phyloP scores from a whole-genome alignment of 495 filamentous ascomycete species.

The Oleoguttula mirabilis region DNA sequence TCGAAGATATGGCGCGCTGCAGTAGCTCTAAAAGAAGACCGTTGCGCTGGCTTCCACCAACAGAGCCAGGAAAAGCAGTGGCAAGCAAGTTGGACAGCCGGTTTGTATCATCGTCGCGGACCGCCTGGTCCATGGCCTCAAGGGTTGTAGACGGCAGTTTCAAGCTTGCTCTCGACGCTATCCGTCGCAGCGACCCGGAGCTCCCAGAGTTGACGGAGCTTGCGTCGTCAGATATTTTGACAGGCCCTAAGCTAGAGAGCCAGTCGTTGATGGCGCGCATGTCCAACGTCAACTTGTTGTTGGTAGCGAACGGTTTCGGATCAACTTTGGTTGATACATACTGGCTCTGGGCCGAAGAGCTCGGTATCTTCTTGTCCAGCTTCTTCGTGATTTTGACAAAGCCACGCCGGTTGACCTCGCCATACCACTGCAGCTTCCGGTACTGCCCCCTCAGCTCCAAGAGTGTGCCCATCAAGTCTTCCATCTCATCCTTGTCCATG shows the following conservation, averaged over 20 bases:
- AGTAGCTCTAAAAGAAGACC: slow-evolving; percentile 64
- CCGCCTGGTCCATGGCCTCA: slow-evolving; percentile 62
- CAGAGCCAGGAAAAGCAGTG: neutral
- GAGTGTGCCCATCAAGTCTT: slow-evolving; percentile 79
- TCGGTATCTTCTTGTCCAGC: slow-evolving; percentile 76
- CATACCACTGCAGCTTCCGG: slow-evolving; percentile 92
- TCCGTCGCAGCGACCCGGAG: slow-evolving; percentile 55
- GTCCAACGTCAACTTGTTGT: slow-evolving; percentile 48
- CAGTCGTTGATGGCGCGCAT: slow-evolving; percentile 79
- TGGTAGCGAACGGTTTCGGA: slow-evolving; percentile 69
- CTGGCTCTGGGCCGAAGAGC: slow-evolving; percentile 57
- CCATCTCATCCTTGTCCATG: slow-evolving; percentile 62
- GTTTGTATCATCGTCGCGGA: slow-evolving; percentile 59
- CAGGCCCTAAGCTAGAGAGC: slow-evolving; percentile 68
- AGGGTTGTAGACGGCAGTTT: slow-evolving; percentile 53
- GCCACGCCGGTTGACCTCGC: slow-evolving; percentile 86
- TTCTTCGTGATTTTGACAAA: slow-evolving; percentile 99
- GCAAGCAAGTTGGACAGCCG: slow-evolving; percentile 47
- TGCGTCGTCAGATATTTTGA: slow-evolving; percentile 56
- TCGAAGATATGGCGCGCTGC: slow-evolving; percentile 67
- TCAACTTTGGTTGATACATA: slow-evolving; percentile 85
- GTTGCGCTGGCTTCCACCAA: slow-evolving; percentile 42
- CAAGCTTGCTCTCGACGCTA: slow-evolving; percentile 56
- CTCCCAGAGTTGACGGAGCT: slow-evolving; percentile 51
- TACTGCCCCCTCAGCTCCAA: slow-evolving; percentile 77